Evolutionary conservation across 768 basidiomycete genomes (phyloP).

Genomic region (Pleurotus ostreatus): DNA sequence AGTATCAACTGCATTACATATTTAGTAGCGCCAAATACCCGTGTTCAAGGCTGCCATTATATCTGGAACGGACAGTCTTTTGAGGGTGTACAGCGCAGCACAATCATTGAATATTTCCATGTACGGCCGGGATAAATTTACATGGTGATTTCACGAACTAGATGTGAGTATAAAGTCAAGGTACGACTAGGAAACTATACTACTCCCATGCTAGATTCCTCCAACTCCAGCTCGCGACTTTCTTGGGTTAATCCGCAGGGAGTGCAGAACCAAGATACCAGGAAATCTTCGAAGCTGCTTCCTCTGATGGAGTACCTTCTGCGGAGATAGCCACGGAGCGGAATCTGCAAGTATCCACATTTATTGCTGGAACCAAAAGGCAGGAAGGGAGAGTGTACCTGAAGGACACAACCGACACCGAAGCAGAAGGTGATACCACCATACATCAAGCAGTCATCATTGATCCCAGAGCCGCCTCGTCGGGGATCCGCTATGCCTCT

Average conservation of each 20-base stretch:
- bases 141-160: too few relatives aligned
- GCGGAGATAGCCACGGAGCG: conserved; percentile 34
- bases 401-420: conserved; percentile 30
- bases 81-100: too few relatives aligned
- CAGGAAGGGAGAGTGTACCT: background rate
- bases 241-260: conserved; percentile 50
- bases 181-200: too few relatives aligned
- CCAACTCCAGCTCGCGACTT: conserved; percentile 40
- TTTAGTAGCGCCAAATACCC: too few relatives aligned
- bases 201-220: conserved; percentile 13
- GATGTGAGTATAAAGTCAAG: too few relatives aligned
- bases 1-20: too few relatives aligned
- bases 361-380: too few relatives aligned
- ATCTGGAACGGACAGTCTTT: too few relatives aligned
- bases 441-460: conserved; percentile 33
- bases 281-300: conserved; percentile 35
- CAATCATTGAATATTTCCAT: too few relatives aligned
- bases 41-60: too few relatives aligned
- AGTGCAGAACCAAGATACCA: conserved; percentile 33
- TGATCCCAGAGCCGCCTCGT: conserved; percentile 27
- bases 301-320: conserved; percentile 44
- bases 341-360: conserved; percentile 16
- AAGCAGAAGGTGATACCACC: conserved; percentile 22
- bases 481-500: conserved; percentile 30
- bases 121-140: too few relatives aligned